Conservation (phyloP, 2,329 filamentous ascomycete genomes). For the Sclerotinia subarctica region DNA sequence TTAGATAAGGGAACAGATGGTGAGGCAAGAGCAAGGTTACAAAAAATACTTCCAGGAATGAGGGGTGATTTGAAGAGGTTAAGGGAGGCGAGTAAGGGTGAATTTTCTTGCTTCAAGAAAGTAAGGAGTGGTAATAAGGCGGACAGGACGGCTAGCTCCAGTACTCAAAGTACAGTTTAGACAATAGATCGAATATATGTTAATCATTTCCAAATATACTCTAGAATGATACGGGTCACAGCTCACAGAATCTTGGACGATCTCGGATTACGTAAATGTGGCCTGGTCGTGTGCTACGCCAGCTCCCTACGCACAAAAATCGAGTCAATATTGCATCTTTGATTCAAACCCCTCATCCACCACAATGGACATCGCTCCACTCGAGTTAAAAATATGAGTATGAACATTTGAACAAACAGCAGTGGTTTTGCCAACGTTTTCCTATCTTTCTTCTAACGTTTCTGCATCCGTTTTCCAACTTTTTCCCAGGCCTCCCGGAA, state of each 20-base stretch:
- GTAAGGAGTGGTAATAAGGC: conserved; percentile 27
- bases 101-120: conserved; percentile 83
- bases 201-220: not conserved
- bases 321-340: no score
- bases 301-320: no score
- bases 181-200: not conserved
- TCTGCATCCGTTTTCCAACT: no score
- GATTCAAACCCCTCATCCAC: no score
- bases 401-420: no score
- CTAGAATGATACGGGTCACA: not conserved
- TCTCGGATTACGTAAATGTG: not conserved
- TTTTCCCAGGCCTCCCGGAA: no score
- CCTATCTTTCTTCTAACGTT: no score
- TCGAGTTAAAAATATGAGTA: no score
- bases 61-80: conserved; percentile 79
- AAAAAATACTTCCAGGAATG: conserved; percentile 88
- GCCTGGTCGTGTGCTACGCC: no score
- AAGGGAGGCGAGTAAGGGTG: conserved; percentile 75
- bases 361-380: no score
- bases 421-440: no score
- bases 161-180: not conserved
- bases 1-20: conserved; percentile 87
- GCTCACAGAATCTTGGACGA: not conserved
- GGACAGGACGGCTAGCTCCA: conserved; percentile 12
- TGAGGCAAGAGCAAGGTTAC: conserved; percentile 72